phyloP scores from a whole-genome alignment of 192 early-diverging fungal species.

The Podochytrium sp. region DNA sequence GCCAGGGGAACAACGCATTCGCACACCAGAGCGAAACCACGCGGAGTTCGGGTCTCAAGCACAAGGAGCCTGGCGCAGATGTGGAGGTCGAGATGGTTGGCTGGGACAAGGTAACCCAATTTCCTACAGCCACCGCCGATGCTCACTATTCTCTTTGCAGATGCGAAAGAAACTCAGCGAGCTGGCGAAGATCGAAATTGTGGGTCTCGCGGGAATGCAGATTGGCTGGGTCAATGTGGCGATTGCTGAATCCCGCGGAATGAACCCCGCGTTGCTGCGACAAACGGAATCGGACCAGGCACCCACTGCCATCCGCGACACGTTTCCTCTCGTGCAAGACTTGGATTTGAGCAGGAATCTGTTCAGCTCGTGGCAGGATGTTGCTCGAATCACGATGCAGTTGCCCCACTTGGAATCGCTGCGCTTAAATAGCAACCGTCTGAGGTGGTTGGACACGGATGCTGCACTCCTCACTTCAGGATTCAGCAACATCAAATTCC shows the following conservation, averaged over 20 bases:
- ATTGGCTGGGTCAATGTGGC: slow-evolving; percentile 26
- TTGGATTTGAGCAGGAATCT: slow-evolving; percentile 52
- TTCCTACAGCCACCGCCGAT: slow-evolving; percentile 4
- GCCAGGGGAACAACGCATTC: not conserved
- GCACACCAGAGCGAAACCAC: not conserved
- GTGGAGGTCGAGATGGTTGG: slow-evolving; percentile 52
- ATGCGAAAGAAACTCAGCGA: not conserved
- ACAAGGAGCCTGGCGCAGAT: not conserved
- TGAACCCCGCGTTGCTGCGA: not conserved
- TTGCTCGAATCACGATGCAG: slow-evolving; percentile 42
- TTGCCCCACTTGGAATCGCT: slow-evolving; percentile 38
- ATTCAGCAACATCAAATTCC: slow-evolving; percentile 34
- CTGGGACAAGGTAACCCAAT: slow-evolving; percentile 46
- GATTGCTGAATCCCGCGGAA: not conserved
- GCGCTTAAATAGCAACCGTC: slow-evolving; percentile 45
- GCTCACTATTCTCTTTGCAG: not conserved
- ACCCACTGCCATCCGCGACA: not conserved
- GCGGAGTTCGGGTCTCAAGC: not conserved
- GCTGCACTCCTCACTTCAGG: not conserved
- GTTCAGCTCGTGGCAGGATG: slow-evolving; percentile 37
- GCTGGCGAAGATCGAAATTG: slow-evolving; percentile 21
- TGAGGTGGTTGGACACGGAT: slow-evolving; percentile 13
- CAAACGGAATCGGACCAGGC: not conserved
- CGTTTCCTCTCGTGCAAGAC: slow-evolving; percentile 45
- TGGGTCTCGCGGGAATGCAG: slow-evolving; percentile 40